Percentiles rank a stretch among this genome's conserved stretches.
Evolutionary conservation across 1,284 basidiomycete species (phyloP).

Genomic region (Tilletiopsis washingtonensis): DNA sequence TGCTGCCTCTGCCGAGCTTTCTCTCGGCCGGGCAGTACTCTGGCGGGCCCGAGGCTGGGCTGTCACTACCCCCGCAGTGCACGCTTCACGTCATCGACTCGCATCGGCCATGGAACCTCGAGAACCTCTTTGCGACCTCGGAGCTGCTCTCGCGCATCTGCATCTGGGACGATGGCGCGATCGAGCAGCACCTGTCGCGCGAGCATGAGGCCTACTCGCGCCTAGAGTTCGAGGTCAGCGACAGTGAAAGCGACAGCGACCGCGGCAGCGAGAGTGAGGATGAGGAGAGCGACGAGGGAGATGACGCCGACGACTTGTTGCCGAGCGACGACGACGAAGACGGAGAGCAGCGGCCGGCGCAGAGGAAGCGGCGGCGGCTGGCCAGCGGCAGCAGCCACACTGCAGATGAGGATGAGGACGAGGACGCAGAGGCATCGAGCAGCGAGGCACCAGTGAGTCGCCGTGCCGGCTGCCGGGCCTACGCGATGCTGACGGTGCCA

Average conservation of each 20-base stretch:
- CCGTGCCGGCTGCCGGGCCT: no score
- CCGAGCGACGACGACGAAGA: slow-evolving; percentile 17
- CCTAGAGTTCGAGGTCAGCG: slow-evolving; percentile 52
- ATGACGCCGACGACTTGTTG: slow-evolving; percentile 44
- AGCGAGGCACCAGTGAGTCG: neutral
- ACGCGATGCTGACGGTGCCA: neutral
- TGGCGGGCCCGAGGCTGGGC: slow-evolving; percentile 1
- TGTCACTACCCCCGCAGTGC: slow-evolving; percentile 52
- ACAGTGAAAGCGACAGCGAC: slow-evolving; percentile 56
- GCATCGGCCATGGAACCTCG: slow-evolving; percentile 79
- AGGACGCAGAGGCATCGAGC: slow-evolving; percentile 3
- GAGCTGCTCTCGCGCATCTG: slow-evolving; percentile 37
- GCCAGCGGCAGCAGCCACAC: slow-evolving; percentile 55
- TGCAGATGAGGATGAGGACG: slow-evolving; percentile 4
- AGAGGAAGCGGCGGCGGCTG: slow-evolving; percentile 7
- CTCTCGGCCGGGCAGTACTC: slow-evolving; percentile 35
- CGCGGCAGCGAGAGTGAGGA: slow-evolving; percentile 24
- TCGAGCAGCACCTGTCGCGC: slow-evolving; percentile 17
- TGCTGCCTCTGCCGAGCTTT: slow-evolving; percentile 67
- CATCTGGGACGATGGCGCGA: slow-evolving; percentile 45
- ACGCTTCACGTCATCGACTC: slow-evolving; percentile 81
- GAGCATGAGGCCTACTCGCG: slow-evolving; percentile 36
- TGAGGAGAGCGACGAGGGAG: slow-evolving; percentile 8
- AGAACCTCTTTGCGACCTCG: slow-evolving; percentile 69
- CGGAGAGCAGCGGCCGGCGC: slow-evolving; percentile 42